A percentile compares a stretch with the other conserved stretches of the same genome.
Conservation (phyloP, 2,329 filamentous ascomycete genomes). For the Aureobasidium sp. region DNA sequence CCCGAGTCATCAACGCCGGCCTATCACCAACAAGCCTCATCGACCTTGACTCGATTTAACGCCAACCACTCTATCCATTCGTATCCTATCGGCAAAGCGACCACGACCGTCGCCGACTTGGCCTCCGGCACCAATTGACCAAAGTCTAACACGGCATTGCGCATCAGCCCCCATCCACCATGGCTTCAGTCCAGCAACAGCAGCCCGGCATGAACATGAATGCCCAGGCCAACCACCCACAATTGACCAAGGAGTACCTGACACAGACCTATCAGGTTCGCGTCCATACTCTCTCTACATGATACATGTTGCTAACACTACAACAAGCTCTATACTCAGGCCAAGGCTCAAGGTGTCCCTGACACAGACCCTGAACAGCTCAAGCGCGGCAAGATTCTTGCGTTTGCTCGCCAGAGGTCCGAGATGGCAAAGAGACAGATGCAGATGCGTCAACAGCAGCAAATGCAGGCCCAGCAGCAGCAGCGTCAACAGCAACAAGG, state of each 20-base stretch:
- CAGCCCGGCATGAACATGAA: conserved; percentile 11
- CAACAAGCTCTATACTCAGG: conserved; percentile 72
- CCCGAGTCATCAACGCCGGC: conserved; percentile 12
- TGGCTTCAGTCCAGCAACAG: conserved; percentile 12
- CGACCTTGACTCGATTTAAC: background rate
- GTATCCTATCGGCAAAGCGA: background rate
- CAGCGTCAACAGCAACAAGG: conserved; percentile 32
- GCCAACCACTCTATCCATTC: background rate
- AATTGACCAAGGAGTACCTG: conserved; percentile 12
- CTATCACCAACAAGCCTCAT: background rate
- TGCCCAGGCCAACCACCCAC: conserved; percentile 1
- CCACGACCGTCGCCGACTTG: background rate
- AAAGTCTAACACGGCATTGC: background rate
- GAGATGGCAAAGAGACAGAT: conserved; percentile 43
- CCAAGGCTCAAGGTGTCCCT: conserved; percentile 79
- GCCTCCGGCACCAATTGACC: background rate
- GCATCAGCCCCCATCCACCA: background rate
- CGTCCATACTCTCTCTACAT: background rate
- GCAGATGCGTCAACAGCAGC: conserved; percentile 13
- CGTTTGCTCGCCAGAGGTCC: conserved; percentile 53
- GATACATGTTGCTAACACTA: background rate
- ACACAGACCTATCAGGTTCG: conserved; percentile 1
- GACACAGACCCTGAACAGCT: conserved; percentile 80
- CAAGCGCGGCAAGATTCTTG: conserved; percentile 70
- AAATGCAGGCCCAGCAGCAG: conserved; percentile 22